Percentiles rank a stretch among this genome's conserved stretches.
Evolutionary conservation across 1,139 yeast genomes (phyloP).

Genomic region (Geotrichum restrictum): DNA sequence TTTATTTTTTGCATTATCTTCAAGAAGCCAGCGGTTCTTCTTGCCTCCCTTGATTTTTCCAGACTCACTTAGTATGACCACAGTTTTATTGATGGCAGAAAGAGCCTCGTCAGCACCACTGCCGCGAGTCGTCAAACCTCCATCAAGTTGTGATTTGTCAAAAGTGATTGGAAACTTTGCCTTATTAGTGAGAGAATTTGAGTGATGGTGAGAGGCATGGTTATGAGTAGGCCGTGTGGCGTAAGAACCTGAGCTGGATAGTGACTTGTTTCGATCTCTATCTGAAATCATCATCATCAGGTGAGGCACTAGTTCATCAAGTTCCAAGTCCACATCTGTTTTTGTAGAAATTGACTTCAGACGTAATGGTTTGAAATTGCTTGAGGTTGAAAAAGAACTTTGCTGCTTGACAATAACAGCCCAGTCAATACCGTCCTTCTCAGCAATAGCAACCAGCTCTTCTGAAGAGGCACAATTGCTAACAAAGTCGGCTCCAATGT

Average conservation of each 20-base stretch:
- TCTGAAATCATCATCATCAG: slow-evolving; percentile 46
- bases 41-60: slow-evolving; percentile 59
- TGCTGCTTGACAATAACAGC: slow-evolving; percentile 69
- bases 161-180: slow-evolving; percentile 5
- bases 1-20: slow-evolving; percentile 65
- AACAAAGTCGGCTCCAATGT: slow-evolving; percentile 68
- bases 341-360: slow-evolving; percentile 58
- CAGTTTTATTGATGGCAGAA: slow-evolving; percentile 18
- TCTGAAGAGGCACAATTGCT: slow-evolving; percentile 54
- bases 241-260: neutral
- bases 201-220: slow-evolving; percentile 1
- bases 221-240: neutral
- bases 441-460: slow-evolving; percentile 63
- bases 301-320: slow-evolving; percentile 56
- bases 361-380: slow-evolving; percentile 66
- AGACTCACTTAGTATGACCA: slow-evolving; percentile 48
- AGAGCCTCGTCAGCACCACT: neutral
- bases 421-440: slow-evolving; percentile 68
- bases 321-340: slow-evolving; percentile 65
- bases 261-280: slow-evolving; percentile 22
- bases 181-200: neutral
- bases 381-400: slow-evolving; percentile 32
- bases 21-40: slow-evolving; percentile 75
- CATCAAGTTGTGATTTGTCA: slow-evolving; percentile 1
- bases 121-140: neutral